A percentile compares a stretch with the other conserved stretches of the same genome.
Evolutionary conservation across 2,329 filamentous ascomycete genomes (phyloP).

Genomic region (Arthrobotrys pseudoclavata): DNA sequence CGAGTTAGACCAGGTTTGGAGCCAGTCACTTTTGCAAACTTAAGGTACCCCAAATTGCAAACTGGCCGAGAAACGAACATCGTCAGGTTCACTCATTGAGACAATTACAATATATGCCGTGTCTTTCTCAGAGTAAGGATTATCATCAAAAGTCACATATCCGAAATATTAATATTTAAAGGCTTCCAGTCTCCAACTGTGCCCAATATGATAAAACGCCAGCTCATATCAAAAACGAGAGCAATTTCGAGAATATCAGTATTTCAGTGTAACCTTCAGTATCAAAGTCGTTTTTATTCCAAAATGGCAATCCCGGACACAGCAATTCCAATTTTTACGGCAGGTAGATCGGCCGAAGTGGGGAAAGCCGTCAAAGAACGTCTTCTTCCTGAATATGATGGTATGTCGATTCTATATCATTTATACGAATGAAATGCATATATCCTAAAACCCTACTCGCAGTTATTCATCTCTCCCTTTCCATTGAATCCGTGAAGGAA

Average conservation of each 20-base stretch:
- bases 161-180: slow-evolving; percentile 1
- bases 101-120: neutral
- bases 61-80: slow-evolving; percentile 26
- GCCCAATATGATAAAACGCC: slow-evolving; percentile 29
- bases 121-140: too few relatives aligned
- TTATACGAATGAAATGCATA: neutral
- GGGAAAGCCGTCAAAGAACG: slow-evolving; percentile 34
- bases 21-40: neutral
- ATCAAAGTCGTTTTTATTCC: slow-evolving; percentile 7
- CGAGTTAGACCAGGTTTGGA: neutral
- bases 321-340: slow-evolving; percentile 47
- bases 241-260: neutral
- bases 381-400: slow-evolving; percentile 51
- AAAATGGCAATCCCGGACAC: slow-evolving; percentile 32
- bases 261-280: neutral
- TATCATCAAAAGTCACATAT: too few relatives aligned
- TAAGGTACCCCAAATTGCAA: neutral
- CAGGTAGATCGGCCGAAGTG: slow-evolving; percentile 28
- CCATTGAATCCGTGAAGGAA: slow-evolving; percentile 35
- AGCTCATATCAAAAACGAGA: slow-evolving; percentile 7
- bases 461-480: slow-evolving; percentile 43
- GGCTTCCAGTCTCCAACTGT: too few relatives aligned
- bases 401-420: slow-evolving; percentile 12
- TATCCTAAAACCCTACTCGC: neutral
- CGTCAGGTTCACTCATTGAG: neutral